A percentile compares a stretch with the other conserved stretches of the same genome.
phyloP scores from a whole-genome alignment of 1,284 basidiomycete genomes.

The Heterobasidion parviporum region DNA sequence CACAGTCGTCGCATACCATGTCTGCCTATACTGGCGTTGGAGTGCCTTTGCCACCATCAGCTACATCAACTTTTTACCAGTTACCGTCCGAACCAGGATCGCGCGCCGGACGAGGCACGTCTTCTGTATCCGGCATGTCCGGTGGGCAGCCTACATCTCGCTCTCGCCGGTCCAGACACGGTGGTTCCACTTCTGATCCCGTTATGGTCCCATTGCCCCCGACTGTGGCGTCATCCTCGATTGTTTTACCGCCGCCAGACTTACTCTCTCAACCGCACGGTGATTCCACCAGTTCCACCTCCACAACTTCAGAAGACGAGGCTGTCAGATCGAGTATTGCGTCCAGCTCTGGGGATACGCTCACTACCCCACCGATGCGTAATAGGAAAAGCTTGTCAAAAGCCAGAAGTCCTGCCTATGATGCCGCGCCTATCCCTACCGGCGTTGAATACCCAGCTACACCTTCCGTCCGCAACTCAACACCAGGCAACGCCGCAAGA shows the following conservation, averaged over 20 bases:
- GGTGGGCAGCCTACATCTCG: not conserved
- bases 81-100: not conserved
- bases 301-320: constrained; percentile 12
- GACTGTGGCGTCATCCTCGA: not conserved
- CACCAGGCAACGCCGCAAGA: constrained; percentile 5
- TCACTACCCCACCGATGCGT: constrained; percentile 13
- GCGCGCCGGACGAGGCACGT: not conserved
- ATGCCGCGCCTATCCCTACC: constrained; percentile 15
- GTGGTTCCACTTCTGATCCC: not conserved
- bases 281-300: constrained; percentile 11
- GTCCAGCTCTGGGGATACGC: constrained; percentile 16
- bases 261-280: constrained; percentile 3
- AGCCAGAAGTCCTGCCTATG: constrained; percentile 16
- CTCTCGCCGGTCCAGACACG: not conserved
- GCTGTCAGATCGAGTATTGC: constrained; percentile 17
- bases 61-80: not conserved
- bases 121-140: not conserved
- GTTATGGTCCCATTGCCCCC: not conserved
- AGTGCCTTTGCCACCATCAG: constrained; percentile 1
- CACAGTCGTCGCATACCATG: constrained; percentile 1
- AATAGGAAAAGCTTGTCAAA: constrained; percentile 12
- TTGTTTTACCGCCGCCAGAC: not conserved
- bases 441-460: constrained; percentile 18
- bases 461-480: constrained; percentile 8
- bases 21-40: not conserved